Percentiles rank a stretch among this genome's conserved stretches.
Conservation (phyloP, 176 grass and related monocot genomes). For the Bonia amplexicaulis region DNA sequence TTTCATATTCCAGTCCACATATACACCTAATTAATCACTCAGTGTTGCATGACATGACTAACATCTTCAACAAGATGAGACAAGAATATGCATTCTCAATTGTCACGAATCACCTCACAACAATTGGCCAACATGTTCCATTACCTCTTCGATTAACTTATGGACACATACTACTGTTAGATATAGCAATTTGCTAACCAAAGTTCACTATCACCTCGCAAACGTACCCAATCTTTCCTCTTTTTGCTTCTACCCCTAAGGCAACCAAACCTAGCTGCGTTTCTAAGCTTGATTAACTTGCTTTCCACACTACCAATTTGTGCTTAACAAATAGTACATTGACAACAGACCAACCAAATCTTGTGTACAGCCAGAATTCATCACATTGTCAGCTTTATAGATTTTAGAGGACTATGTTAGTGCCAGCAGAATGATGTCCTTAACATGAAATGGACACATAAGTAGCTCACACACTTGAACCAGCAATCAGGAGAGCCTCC, state of each 20-base stretch:
- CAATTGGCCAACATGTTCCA: neutral
- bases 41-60: neutral
- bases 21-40: neutral
- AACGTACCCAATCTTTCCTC: neutral
- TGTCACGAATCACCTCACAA: neutral
- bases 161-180: neutral
- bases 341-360: neutral
- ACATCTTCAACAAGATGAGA: neutral
- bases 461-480: neutral
- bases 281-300: neutral
- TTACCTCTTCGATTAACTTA: neutral
- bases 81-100: slow-evolving; percentile 19
- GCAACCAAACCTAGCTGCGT: neutral
- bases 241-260: neutral
- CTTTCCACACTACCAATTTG: neutral
- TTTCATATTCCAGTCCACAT: neutral
- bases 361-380: neutral
- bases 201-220: neutral
- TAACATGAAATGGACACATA: neutral
- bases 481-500: neutral
- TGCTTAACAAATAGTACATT: neutral
- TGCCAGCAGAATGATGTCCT: neutral
- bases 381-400: neutral
- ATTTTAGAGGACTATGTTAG: neutral
- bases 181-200: neutral